Evolutionary conservation across 2,329 filamentous ascomycete genomes (phyloP).

Genomic region (Cordyceps cicadae): DNA sequence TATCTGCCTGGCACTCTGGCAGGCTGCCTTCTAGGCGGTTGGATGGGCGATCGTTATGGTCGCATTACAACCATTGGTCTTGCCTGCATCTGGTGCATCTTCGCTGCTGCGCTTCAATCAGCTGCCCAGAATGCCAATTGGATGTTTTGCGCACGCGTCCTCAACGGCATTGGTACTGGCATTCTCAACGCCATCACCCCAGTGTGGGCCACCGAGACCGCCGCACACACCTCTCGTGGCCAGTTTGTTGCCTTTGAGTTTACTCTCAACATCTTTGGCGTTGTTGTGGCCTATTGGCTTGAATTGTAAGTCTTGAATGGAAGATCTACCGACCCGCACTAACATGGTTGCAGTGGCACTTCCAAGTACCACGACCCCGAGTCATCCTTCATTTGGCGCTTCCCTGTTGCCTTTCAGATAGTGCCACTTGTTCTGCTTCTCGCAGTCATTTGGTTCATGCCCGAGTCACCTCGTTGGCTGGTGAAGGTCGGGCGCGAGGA

Average conservation of each 20-base stretch:
- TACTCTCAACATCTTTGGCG: slow-evolving; percentile 64
- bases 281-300: slow-evolving; percentile 51
- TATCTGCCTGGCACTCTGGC: slow-evolving; percentile 49
- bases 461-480: slow-evolving; percentile 61
- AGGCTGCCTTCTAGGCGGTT: slow-evolving; percentile 56
- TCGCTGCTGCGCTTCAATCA: slow-evolving; percentile 57
- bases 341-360: slow-evolving; percentile 31
- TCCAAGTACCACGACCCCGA: slow-evolving; percentile 51
- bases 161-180: slow-evolving; percentile 59
- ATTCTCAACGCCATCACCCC: slow-evolving; percentile 63
- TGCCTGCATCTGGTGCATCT: slow-evolving; percentile 47
- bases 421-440: slow-evolving; percentile 52
- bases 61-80: slow-evolving; percentile 55
- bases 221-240: slow-evolving; percentile 59
- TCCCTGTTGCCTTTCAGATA: slow-evolving; percentile 64
- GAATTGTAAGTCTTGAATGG: slow-evolving; percentile 31
- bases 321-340: not conserved
- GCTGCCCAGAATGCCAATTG: slow-evolving; percentile 57
- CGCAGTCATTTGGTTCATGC: slow-evolving; percentile 54
- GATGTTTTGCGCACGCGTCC: slow-evolving; percentile 52
- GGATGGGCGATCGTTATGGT: slow-evolving; percentile 54
- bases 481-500: slow-evolving; percentile 57
- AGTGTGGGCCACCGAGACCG: slow-evolving; percentile 63
- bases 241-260: slow-evolving; percentile 66
- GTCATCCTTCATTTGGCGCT: slow-evolving; percentile 56